Evolutionary conservation across 306 rosid genomes (phyloP), one percentile per base, ranked within the genome.

Genomic region (Sicyos baderoa): DNA sequence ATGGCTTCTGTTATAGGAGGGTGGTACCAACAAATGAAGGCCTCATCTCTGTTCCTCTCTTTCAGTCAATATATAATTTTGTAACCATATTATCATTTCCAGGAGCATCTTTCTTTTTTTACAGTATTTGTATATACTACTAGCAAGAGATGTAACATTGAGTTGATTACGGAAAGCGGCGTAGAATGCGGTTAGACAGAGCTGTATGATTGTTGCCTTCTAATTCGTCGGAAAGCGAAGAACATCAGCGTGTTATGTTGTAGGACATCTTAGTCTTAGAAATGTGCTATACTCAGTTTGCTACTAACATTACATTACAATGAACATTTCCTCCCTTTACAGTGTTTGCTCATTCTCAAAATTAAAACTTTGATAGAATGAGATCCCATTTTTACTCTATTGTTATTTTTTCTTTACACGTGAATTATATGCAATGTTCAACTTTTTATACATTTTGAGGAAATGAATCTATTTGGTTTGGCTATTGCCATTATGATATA

Each of bases 101-200:
- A 47, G 71, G 47, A 54, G 54, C 80, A 42, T 19, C 78, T 67
- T 74, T 67, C 3, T 25, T 25, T 25, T 25, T 29, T 29, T 66
- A 21, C 25, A 21, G 63, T 45, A 16, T 67, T 25, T 86, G 96
- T 86, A 86, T 76, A 86, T 88, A 88, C 91, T 78, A 72, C 91
- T 76, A 72, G 74, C 83, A 72, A 87, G 74, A 66, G 71, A 66
- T 86, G 96, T 86, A 88, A 79, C 81, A 81, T 78, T 87, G 80
- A 81, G 86, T 79, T 79, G 79, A 76, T 79, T 80, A 77, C 83
- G 68, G 77, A 72, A 70, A 83, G 86, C 82, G 87, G 84, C 85
- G 53, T 81, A 77, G 47, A 68, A 76, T 81, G 75, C 78, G 65
- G 82, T 79, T 70, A 21, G 81, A 74, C 70, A 79, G 64, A 72